Base-by-base conservation (phyloP, 352 stramenopile species). In the Lagenidium giganteum region DNA sequence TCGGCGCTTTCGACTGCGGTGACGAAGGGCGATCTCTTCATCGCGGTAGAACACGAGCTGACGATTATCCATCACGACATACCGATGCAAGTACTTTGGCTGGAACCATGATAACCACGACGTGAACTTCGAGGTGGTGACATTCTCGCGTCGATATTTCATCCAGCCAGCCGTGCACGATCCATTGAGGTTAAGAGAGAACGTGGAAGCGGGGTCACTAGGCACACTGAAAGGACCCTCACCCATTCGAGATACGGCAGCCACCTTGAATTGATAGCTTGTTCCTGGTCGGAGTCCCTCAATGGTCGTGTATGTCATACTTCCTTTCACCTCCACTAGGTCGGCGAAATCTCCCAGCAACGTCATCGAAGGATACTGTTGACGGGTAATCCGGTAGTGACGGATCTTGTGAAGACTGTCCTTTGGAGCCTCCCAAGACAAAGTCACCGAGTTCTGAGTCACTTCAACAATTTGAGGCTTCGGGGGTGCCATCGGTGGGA, bases 201-300 rank as follows among this genome's bases (percentile, higher is more conserved):
- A 77, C 11, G 78, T 94, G 17, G 67, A 51, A 20, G 83, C 80
- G 1, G 76, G 76, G 14, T 88, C 76, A 33, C 75, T 91, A 1
- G 79, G 64, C 3, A 65, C 39, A 47, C 78, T 92, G 26, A 92
- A 93, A 4, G 83, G 80, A 4, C 80, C 83, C 66, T 95, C 83
- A 7, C 83, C 83, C 80, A 93, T 92, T 34, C 83, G 62, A 16
- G 78, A 91, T 1, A 95, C 78, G 1, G 80, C 83, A 5, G 76
- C 83, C 0, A 95, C 76, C 32, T 92, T 90, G 46, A 95, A 93
- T 54, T 93, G 80, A 35, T 93, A 95, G 32, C 62, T 79, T 0
- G 80, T 86, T 37, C 78, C 83, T 5, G 83, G 80, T 12, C 81
- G 80, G 25, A 95, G 66, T 1, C 75, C 80, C 47, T 90, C 68